These are phyloP conservation scores for Cordyceps tenuipes DNA, from an alignment of 2,329 filamentous ascomycete species.

Conservation along the genomic window DNA sequence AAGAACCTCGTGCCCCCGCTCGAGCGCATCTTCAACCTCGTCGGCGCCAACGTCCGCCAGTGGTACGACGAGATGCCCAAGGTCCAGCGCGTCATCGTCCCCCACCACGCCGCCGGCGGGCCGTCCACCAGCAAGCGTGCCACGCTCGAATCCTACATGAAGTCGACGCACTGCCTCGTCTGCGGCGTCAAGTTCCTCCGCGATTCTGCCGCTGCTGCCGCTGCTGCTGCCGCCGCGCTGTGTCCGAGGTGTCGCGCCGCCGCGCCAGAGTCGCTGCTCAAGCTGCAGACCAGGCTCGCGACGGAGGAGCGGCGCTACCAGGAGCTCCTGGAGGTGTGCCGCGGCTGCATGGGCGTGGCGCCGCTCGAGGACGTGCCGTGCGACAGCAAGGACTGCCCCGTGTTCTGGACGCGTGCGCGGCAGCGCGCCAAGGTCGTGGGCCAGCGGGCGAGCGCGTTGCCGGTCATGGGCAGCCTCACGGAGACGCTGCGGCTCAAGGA, in stretches of 20 bases:
- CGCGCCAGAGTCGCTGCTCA: constrained; percentile 52
- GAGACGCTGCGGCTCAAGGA: constrained; percentile 20
- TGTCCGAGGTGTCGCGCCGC: constrained; percentile 50
- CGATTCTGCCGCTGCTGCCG: constrained; percentile 13
- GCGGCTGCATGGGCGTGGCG: constrained; percentile 66
- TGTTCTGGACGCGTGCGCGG: constrained; percentile 73
- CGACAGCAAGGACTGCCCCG: constrained; percentile 85
- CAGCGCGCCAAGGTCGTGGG: constrained; percentile 41
- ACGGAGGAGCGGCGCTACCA: constrained; percentile 54
- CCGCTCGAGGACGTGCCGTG: constrained; percentile 73
- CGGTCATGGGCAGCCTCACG: constrained; percentile 25
- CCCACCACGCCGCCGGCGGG: constrained; percentile 26
- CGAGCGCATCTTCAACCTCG: constrained; percentile 92
- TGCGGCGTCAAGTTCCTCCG: constrained; percentile 52
- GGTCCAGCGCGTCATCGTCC: constrained; percentile 54
- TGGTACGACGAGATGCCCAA: constrained; percentile 99
- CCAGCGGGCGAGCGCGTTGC: constrained; percentile 27
- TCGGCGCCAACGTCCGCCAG: constrained; percentile 78
- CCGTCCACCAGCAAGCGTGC: constrained; percentile 40
- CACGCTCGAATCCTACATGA: constrained; percentile 94
- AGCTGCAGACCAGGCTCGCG: constrained; percentile 54
- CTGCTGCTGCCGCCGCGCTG: constrained; percentile 29
- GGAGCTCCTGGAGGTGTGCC: constrained; percentile 65
- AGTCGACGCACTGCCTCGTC: constrained; percentile 66
- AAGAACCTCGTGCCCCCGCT: constrained; percentile 94